These are phyloP conservation scores for Botrytis byssoidea DNA, from an alignment of 2,329 filamentous ascomycete genomes.

Conservation along the genomic window DNA sequence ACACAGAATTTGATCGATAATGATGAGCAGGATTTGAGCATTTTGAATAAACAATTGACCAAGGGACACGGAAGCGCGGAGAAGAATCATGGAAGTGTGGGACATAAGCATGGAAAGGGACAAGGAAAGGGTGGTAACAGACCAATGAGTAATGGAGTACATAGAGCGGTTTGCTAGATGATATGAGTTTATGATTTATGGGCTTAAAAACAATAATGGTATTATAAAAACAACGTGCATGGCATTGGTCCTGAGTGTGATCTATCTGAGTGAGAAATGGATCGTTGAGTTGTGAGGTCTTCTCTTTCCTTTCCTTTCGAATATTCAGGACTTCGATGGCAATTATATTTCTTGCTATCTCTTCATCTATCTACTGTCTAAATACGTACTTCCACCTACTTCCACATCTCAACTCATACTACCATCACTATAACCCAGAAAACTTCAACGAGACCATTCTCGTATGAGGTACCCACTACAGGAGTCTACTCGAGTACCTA, in stretches of 20 bases:
- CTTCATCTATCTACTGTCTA: not conserved
- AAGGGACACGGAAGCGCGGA: conserved; percentile 41
- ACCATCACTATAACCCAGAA: not conserved
- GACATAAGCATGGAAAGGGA: conserved; percentile 21
- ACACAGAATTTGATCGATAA: conserved; percentile 57
- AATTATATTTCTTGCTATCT: not conserved
- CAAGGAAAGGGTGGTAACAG: conserved; percentile 41
- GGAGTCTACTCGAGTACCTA: too few species aligned
- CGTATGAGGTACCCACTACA: too few species aligned
- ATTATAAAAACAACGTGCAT: not conserved
- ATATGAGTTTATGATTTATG: not conserved
- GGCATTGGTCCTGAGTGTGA: not conserved
- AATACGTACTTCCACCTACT: not conserved
- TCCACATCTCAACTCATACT: rapidly evolving
- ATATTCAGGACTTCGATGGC: not conserved
- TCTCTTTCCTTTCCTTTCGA: not conserved
- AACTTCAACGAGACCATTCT: not conserved
- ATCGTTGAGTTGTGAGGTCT: not conserved
- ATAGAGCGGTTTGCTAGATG: conserved; percentile 47
- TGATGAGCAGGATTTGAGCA: conserved; percentile 47
- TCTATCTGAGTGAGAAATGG: not conserved
- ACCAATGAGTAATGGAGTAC: conserved; percentile 49
- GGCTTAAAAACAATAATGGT: not conserved
- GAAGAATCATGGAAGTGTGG: conserved; percentile 41
- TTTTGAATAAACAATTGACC: conserved; percentile 39